Evolutionary conservation across 179 eudicot genomes (phyloP).

Genomic region (Heliamphora pulchella): DNA sequence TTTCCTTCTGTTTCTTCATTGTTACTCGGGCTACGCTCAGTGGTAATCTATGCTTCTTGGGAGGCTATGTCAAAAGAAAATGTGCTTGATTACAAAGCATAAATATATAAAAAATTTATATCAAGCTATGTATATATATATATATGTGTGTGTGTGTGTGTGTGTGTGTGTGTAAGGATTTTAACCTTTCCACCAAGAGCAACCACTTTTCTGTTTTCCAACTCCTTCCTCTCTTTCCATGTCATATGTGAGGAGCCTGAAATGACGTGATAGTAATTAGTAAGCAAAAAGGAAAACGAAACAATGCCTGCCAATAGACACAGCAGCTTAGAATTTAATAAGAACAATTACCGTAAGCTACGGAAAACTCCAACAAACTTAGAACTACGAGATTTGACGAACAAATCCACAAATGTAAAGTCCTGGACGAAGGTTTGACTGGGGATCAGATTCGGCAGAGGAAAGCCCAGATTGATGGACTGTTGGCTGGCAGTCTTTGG

Average conservation of each 20-base stretch:
- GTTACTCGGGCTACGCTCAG: constrained; percentile 52
- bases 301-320: not conserved
- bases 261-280: not conserved
- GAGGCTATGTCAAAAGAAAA: constrained; percentile 38
- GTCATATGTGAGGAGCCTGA: constrained; percentile 74
- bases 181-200: constrained; percentile 90
- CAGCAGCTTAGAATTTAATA: not conserved
- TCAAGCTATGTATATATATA: not conserved
- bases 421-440: too few species aligned
- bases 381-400: not conserved
- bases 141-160: too few species aligned
- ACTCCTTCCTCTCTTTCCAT: constrained; percentile 81
- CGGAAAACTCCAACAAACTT: too few species aligned
- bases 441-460: too few species aligned
- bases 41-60: constrained; percentile 69
- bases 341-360: not conserved
- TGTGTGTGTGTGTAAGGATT: not conserved
- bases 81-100: not conserved
- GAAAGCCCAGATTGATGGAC: too few species aligned
- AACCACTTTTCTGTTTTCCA: constrained; percentile 78
- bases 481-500: too few species aligned
- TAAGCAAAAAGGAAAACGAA: not conserved
- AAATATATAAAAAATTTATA: not conserved
- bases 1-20: constrained; percentile 81
- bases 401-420: too few species aligned